Base-by-base conservation (phyloP, 164 flowering plant genomes). In the Dillenia suffruticosa region DNA sequence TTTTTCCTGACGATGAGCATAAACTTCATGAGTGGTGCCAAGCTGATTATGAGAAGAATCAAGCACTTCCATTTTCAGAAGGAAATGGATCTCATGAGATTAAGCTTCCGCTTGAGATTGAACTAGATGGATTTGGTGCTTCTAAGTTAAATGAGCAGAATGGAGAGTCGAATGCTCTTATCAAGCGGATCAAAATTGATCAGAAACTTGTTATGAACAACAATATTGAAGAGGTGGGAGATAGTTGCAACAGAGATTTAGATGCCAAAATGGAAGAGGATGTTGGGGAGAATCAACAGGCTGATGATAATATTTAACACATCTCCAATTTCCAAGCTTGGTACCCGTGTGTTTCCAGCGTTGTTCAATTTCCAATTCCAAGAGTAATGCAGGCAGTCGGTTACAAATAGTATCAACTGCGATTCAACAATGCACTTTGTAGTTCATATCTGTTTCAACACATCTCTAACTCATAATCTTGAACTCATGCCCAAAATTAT, bases 81-180 rank as follows among this genome's bases (percentile, higher is more conserved):
- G 56, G 75, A 26, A 55, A 55, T 67, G 81, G 55, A 24, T 60
- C 81, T 3, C 67, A 68, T 57, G 89, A 88, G 70, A 81, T 91
- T 26, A 82, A 84, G 65, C 60, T 91, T 68, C 86, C 80, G 16
- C 75, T 89, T 61, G 94, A 90, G 57, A 86, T 94, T 68, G 92
- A 81, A 43, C 62, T 90, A 26, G 76, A 63, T 73, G 84, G 82
- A 15, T 26, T 58, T 61, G 75, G 67, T 59, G 61, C 46, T 16
- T 67, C 75, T 2, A 69, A 68, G 56, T 46, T 76, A 17, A 80
- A 69, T 57, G 94, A 87, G 56, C 77, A 70, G 57, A 80, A 75
- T 71, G 94, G 85, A 43, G 93, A 77, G 56, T 84, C 96, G 8
- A 76, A 70, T 70, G 66, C 72, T 68, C 40, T 59, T 54, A 78